Evolutionary conservation across 352 stramenopile genomes (phyloP), one percentile per base, ranked within the genome.

Genomic region (Pythium utonaiense): DNA sequence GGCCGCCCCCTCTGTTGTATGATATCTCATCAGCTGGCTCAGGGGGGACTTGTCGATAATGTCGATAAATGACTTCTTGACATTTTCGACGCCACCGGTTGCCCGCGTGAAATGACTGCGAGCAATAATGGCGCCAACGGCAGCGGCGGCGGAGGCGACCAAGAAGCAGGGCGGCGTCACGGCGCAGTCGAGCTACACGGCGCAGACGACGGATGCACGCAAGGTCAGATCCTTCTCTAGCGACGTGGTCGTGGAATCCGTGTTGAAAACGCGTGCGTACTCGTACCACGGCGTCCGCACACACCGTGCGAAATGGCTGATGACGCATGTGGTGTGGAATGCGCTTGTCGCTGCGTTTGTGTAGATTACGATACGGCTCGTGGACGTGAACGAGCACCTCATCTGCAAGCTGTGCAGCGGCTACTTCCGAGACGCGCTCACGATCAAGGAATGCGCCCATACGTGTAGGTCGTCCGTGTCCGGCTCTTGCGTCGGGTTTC

Each of bases 381-480:
- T 73, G 7, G 59, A 78, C 34, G 70, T 86, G 28, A 83, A 83
- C 53, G 58, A 75, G 33, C 80, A 86, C 40, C 80, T 89, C 49
- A 67, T 79, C 45, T 94, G 82, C 62, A 71, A 60, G 36, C 44
- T 94, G 16, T 94, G 84, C 66, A 62, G 74, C 12, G 84, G 84
- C 13, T 92, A 92, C 60, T 67, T 89, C 19, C 69, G 72, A 16
- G 78, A 91, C 44, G 74, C 84, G 0, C 82, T 89, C 47, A 88
- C 79, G 48, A 79, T 91, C 44, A 83, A 86, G 42, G 84, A 94
- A 66, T 94, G 84, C 60, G 66, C 89, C 24, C 80, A 92, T 56
- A 89, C 84, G 1, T 94, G 82, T 91, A 73, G 58, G 77, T 31
- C 24, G 5, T 14, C 38, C 14, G n/a, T 58, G 51, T 41, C 47